Conservation (phyloP, 2,329 filamentous ascomycete genomes). For the Aspergillus costaricaensis region DNA sequence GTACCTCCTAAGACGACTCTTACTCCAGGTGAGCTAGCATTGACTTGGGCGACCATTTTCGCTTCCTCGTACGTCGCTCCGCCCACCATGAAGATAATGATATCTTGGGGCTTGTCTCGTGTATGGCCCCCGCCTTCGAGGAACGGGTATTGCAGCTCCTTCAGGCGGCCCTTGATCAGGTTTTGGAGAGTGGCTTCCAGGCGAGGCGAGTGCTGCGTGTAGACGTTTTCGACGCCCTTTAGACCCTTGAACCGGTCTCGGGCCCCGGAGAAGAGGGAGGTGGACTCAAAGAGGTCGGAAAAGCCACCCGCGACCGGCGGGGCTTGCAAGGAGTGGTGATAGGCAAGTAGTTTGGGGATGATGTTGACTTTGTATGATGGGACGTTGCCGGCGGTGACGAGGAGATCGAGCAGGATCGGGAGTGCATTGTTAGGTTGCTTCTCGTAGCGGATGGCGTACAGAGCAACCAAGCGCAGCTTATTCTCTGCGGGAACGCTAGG, state of each 20-base stretch:
- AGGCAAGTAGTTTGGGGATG: constrained; percentile 78
- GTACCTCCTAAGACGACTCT: constrained; percentile 89
- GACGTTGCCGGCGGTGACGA: constrained; percentile 80
- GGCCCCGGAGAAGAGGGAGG: constrained; percentile 87
- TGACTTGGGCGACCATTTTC: constrained; percentile 92
- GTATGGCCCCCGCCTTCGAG: constrained; percentile 85
- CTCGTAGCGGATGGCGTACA: constrained; percentile 93
- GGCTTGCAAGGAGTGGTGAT: constrained; percentile 83
- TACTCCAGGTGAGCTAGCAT: constrained; percentile 84
- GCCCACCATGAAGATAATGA: constrained; percentile 91
- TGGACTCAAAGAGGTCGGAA: constrained; percentile 86
- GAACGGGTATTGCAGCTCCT: constrained; percentile 88
- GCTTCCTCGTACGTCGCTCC: constrained; percentile 96
- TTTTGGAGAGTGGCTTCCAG: constrained; percentile 87
- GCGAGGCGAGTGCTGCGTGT: constrained; percentile 92
- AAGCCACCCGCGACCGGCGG: constrained; percentile 75
- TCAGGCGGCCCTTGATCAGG: constrained; percentile 85
- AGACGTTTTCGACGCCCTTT: constrained; percentile 97
- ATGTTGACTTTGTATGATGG: constrained; percentile 73
- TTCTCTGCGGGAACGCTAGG: constrained; percentile 74
- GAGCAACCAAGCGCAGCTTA: constrained; percentile 84
- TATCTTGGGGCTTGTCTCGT: constrained; percentile 93
- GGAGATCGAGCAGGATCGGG: constrained; percentile 80
- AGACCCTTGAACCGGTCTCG: constrained; percentile 88
- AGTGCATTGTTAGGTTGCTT: constrained; percentile 82